A percentile compares a stretch with the other conserved stretches of the same genome.
Conservation (phyloP, 495 filamentous ascomycete species). For the Penicillium soppii region DNA sequence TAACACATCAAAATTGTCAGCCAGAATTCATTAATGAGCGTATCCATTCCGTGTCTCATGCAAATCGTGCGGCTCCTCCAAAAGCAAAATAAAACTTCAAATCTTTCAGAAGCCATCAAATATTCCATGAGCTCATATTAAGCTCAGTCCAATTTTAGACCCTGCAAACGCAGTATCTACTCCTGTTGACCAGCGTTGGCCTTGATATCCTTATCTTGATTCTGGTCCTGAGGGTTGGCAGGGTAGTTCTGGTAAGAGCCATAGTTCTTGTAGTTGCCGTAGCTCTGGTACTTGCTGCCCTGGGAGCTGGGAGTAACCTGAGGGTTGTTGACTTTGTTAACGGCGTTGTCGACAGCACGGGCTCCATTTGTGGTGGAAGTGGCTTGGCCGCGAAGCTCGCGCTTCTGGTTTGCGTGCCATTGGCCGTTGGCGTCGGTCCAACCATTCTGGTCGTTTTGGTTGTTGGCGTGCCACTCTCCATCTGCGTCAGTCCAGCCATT, state of each 20-base stretch:
- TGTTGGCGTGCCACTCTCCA: constrained; percentile 19
- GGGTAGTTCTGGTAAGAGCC: constrained; percentile 9
- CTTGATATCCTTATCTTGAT: constrained; percentile 7
- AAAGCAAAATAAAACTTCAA: background rate
- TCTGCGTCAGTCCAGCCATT: constrained; percentile 21
- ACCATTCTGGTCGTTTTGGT: constrained; percentile 8
- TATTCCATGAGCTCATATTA: too few relatives aligned
- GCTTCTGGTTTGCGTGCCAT: constrained; percentile 18
- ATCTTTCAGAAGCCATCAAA: too few relatives aligned
- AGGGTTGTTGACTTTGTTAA: constrained; percentile 2
- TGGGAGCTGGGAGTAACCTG: constrained; percentile 7
- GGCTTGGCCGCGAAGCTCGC: background rate
- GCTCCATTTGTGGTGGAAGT: constrained; percentile 2
- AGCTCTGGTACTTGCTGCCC: constrained; percentile 3
- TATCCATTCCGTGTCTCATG: constrained; percentile 29
- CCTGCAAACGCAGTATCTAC: constrained; percentile 8
- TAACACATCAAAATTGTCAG: background rate
- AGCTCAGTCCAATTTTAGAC: too few relatives aligned
- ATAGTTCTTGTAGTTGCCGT: constrained; percentile 11
- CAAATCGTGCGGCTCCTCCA: constrained; percentile 15
- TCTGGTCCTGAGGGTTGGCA: background rate
- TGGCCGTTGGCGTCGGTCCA: constrained; percentile 16
- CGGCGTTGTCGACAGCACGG: background rate
- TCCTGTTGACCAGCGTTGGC: constrained; percentile 9
- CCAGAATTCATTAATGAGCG: constrained; percentile 21